Evolutionary conservation across 2,329 filamentous ascomycete species (phyloP).

Genomic region (Nigrospora osmanthi): DNA sequence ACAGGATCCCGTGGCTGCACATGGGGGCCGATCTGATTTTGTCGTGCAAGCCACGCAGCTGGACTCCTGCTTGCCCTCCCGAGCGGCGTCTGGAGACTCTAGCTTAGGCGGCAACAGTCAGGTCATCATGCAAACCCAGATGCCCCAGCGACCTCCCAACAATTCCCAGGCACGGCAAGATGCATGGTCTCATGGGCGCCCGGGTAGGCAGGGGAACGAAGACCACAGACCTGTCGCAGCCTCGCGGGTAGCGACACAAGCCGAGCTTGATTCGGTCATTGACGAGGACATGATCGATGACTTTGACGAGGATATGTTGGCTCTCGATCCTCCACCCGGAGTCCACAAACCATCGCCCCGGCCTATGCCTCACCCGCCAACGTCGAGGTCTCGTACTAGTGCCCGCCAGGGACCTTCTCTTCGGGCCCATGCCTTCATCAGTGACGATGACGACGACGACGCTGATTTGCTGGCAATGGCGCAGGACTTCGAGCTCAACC

Average conservation of each 20-base stretch:
- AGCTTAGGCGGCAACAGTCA: constrained; percentile 27
- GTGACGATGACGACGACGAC: constrained; percentile 39
- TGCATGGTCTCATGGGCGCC: too few relatives aligned
- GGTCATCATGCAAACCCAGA: constrained; percentile 44
- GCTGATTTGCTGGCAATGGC: constrained; percentile 45
- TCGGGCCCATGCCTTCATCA: constrained; percentile 2
- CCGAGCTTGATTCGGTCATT: neutral
- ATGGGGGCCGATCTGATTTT: constrained; percentile 16
- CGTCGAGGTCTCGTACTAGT: constrained; percentile 2
- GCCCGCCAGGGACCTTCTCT: neutral
- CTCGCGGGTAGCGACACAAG: neutral
- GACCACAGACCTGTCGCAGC: neutral
- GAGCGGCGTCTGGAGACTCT: constrained; percentile 22
- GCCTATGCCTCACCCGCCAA: neutral
- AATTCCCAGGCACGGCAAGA: constrained; percentile 10
- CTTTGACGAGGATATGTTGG: constrained; percentile 6
- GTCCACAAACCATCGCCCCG: neutral
- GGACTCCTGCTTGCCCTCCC: constrained; percentile 15
- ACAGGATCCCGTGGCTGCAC: constrained; percentile 8
- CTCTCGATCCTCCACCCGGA: neutral
- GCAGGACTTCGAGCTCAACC: constrained; percentile 38
- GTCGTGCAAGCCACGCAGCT: constrained; percentile 39
- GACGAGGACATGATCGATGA: neutral
- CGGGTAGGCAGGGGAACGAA: neutral
- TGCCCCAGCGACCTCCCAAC: constrained; percentile 17